phyloP scores from a whole-genome alignment of 176 grass and related monocot genomes.

The Puccinellia tenuiflora region DNA sequence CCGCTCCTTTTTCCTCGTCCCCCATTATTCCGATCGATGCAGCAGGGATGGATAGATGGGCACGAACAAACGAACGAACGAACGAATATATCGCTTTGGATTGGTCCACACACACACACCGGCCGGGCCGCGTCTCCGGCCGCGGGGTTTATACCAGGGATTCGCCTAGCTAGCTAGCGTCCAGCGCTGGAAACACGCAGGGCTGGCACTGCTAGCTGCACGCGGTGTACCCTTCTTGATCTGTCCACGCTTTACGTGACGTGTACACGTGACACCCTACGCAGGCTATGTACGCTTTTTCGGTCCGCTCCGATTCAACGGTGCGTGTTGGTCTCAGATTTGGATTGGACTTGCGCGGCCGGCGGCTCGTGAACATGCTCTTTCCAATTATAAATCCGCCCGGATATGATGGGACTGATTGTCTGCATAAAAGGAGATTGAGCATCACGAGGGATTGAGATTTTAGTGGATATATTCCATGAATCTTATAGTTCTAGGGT shows the following conservation, averaged over 20 bases:
- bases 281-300: not conserved
- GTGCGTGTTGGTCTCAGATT: not conserved
- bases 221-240: not conserved
- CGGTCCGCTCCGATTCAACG: not conserved
- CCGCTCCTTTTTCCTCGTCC: conserved; percentile 4
- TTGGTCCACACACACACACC: too few relatives aligned
- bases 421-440: too few relatives aligned
- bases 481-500: too few relatives aligned
- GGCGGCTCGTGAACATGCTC: not conserved
- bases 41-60: not conserved
- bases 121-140: not conserved
- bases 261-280: not conserved
- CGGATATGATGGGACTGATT: too few relatives aligned
- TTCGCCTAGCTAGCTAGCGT: not conserved
- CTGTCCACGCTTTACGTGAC: not conserved
- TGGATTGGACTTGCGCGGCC: not conserved
- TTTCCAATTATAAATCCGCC: not conserved
- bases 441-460: too few relatives aligned
- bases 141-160: not conserved
- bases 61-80: too few relatives aligned
- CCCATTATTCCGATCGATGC: not conserved
- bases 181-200: not conserved
- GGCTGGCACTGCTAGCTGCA: not conserved
- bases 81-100: not conserved
- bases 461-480: too few relatives aligned